These are phyloP conservation scores for Biancaea sappan DNA, from an alignment of 306 rosid species.

Conservation along the genomic window DNA sequence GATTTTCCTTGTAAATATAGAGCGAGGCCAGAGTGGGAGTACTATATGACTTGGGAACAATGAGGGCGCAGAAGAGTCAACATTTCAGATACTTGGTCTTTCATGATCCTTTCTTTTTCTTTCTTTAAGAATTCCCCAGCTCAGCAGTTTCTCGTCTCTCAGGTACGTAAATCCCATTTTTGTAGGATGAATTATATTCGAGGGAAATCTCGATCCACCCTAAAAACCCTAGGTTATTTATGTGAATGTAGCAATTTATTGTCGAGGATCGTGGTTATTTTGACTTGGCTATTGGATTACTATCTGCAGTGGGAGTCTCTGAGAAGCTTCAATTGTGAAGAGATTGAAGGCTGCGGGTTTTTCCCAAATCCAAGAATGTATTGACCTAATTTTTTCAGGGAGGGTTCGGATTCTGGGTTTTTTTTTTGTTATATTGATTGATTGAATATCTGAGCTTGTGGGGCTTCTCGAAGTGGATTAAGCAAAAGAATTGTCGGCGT, in stretches of 20 bases:
- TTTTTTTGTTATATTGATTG: not conserved
- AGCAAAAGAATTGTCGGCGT: conserved; percentile 17
- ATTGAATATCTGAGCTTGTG: conserved; percentile 13
- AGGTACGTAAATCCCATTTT: conserved; percentile 46
- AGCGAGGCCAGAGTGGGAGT: not conserved
- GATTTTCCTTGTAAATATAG: not conserved
- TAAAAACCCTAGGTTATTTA: conserved; percentile 54
- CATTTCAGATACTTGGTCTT: conserved; percentile 27
- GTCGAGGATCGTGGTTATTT: not conserved
- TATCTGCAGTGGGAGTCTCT: not conserved
- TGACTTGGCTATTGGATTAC: conserved; percentile 32
- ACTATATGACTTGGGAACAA: not conserved
- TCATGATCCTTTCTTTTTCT: conserved; percentile 17
- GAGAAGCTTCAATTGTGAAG: conserved; percentile 23
- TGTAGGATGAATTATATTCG: conserved; percentile 4
- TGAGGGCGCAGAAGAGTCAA: conserved; percentile 35
- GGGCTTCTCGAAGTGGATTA: conserved; percentile 19
- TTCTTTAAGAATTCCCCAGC: not conserved
- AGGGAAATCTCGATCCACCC: conserved; percentile 26
- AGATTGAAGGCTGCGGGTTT: conserved; percentile 5
- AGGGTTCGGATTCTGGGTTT: conserved; percentile 26
- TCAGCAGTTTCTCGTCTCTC: conserved; percentile 24
- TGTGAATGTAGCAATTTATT: conserved; percentile 4
- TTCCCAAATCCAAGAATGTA: not conserved
- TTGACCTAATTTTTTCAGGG: conserved; percentile 20